These are phyloP conservation scores for Ceratocystis alfenasii DNA, from an alignment of 2,329 filamentous ascomycete species.

Conservation along the genomic window DNA sequence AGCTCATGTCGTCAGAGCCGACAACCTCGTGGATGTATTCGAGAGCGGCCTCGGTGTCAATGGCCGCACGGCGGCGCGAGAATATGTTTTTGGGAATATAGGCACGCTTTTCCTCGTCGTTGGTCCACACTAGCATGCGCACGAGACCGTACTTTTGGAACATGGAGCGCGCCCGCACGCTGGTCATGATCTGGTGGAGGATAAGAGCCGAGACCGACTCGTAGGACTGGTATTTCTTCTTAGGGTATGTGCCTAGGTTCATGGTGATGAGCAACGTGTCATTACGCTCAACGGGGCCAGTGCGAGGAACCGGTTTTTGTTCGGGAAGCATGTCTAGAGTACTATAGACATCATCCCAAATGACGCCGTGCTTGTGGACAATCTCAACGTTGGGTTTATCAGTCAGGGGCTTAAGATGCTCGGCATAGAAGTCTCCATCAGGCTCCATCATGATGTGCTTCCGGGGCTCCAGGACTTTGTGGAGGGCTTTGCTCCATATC, in stretches of 20 bases:
- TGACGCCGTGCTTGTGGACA: constrained; percentile 44
- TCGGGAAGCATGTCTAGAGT: constrained; percentile 43
- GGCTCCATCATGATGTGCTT: constrained; percentile 76
- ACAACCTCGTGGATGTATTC: constrained; percentile 50
- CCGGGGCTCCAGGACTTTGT: constrained; percentile 63
- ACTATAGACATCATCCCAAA: constrained; percentile 46
- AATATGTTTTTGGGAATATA: constrained; percentile 50
- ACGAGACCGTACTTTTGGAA: constrained; percentile 70
- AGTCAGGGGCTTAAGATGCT: constrained; percentile 49
- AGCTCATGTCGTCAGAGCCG: constrained; percentile 28
- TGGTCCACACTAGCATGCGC: constrained; percentile 64
- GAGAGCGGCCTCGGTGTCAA: constrained; percentile 50
- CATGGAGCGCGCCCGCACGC: constrained; percentile 45
- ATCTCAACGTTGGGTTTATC: constrained; percentile 38
- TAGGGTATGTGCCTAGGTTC: constrained; percentile 48
- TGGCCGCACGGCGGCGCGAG: constrained; percentile 42
- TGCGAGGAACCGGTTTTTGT: constrained; percentile 36
- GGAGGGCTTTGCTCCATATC: constrained; percentile 65
- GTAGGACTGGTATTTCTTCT: constrained; percentile 39
- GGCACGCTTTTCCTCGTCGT: constrained; percentile 44
- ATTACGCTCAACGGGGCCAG: constrained; percentile 45
- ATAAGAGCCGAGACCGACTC: constrained; percentile 47
- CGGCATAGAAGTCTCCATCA: constrained; percentile 44
- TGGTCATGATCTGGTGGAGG: constrained; percentile 48
- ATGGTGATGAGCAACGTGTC: constrained; percentile 61